Base-by-base conservation (phyloP, 139 green algal genomes). In the Chlamydomonas schloesseri region DNA sequence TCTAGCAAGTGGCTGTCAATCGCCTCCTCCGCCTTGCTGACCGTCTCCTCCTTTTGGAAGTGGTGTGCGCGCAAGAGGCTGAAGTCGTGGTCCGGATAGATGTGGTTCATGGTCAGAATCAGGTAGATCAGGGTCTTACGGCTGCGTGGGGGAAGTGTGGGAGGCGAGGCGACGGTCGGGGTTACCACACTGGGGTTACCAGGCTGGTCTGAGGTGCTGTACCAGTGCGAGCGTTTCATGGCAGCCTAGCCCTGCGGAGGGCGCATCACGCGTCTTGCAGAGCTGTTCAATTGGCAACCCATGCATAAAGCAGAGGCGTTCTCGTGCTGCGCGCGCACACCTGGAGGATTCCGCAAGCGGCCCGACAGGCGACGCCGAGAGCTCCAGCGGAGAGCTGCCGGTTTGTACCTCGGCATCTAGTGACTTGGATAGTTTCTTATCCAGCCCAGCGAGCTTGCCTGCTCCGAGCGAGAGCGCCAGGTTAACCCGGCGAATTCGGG, bases 1-100 rank as follows among this genome's bases (percentile, higher is more conserved):
- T 99, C 96, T 67, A 98, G 86, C 81, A 99, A 87, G 73, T 96
- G 92, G n/a, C 92, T 94, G 87, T 98, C 94, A 9, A 99, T 90
- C 0, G 91, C 93, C 90, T 98, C 94, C 90, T 99, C 96, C 2
- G 97, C 92, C 21, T 75, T 42, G 0, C 73, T 80, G 1, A 98
- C 58, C 10, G 90, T 90, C 1, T 82, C 53, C 90, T 99, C 96
- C 87, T 99, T 99, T 29, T 76, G 87, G 88, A 99, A 99, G 90
- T 99, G 96, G 53, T 99, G 94, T 33, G 96, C 94, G 0, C 96
- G 90, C 84, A 99, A 90, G 73, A 92, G 91, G 72, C 90, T 96
- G 93, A 99, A 99, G 92, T 99, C 97, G 87, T 99, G 99, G 92
- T 98, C 97, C 0, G 97, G 97, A 91, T 99, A 99, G 57, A 97